phyloP scores from a whole-genome alignment of 2,329 filamentous ascomycete genomes.

The Xylariaceae sp. region DNA sequence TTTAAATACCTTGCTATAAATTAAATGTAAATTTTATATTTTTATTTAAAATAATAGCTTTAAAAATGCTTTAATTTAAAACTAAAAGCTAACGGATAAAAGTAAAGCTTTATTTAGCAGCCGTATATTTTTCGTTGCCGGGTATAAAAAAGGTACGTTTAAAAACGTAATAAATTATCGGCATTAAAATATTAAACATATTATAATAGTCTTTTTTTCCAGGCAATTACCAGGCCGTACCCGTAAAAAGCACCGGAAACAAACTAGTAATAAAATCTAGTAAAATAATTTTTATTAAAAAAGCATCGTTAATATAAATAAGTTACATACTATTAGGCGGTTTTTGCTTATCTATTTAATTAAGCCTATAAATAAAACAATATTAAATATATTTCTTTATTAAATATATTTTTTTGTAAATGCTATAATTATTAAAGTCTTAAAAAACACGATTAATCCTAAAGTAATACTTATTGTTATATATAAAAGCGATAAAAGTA shows the following conservation, averaged over 20 bases:
- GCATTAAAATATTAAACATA: neutral
- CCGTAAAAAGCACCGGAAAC: neutral
- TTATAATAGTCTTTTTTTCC: neutral
- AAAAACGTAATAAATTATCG: neutral
- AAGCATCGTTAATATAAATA: neutral
- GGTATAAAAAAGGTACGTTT: neutral
- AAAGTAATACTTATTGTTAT: constrained; percentile 2
- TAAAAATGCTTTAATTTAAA: neutral
- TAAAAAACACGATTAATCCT: neutral
- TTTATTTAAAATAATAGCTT: neutral
- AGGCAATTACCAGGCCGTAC: neutral
- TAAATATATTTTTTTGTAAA: neutral
- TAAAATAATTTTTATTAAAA: neutral
- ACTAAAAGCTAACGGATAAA: neutral
- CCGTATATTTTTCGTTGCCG: neutral
- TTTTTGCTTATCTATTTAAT: constrained; percentile 1
- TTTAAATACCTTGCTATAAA: neutral
- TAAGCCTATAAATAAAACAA: neutral
- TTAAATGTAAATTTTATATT: neutral
- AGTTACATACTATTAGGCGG: neutral
- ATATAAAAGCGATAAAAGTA: neutral
- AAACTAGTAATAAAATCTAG: constrained; percentile 1
- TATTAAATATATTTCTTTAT: constrained; percentile 4
- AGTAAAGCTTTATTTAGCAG: neutral
- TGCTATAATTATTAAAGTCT: constrained; percentile 1